phyloP scores from a whole-genome alignment of 257 asterid species.

The Salvia hispanica region DNA sequence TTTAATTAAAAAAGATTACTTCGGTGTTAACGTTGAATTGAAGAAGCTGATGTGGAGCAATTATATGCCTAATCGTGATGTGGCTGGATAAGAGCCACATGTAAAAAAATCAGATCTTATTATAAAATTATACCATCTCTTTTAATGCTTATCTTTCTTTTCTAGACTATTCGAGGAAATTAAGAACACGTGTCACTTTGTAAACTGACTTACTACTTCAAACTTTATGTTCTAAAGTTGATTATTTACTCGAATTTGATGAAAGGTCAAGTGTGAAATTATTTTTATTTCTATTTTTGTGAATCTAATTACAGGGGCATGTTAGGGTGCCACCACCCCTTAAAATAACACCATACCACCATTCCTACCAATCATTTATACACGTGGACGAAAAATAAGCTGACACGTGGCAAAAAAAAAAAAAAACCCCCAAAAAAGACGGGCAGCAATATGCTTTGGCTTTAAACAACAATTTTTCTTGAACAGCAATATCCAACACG shows the following conservation, averaged over 20 bases:
- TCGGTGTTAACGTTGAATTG: slow-evolving; percentile 19
- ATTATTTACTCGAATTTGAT: neutral
- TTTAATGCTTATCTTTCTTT: slow-evolving; percentile 43
- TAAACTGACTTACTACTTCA: slow-evolving; percentile 15
- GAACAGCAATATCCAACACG: too few species aligned
- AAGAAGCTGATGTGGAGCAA: slow-evolving; percentile 33
- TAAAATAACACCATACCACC: too few species aligned
- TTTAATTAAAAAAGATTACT: neutral
- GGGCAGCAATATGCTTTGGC: too few species aligned
- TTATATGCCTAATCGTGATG: slow-evolving; percentile 36
- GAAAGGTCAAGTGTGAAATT: neutral
- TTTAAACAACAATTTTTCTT: too few species aligned
- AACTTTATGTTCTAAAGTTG: neutral
- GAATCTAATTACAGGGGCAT: too few species aligned
- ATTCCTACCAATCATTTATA: too few species aligned
- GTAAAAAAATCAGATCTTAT: neutral
- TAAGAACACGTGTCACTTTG: slow-evolving; percentile 34
- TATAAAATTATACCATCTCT: neutral
- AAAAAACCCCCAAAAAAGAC: too few species aligned
- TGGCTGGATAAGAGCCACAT: slow-evolving; percentile 59
- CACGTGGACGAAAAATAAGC: too few species aligned
- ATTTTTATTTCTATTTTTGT: neutral
- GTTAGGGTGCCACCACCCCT: too few species aligned
- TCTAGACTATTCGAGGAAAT: slow-evolving; percentile 11
- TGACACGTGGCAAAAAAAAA: too few species aligned